phyloP scores from a whole-genome alignment of 2,329 filamentous ascomycete genomes.

The Meredithiella fracta region DNA sequence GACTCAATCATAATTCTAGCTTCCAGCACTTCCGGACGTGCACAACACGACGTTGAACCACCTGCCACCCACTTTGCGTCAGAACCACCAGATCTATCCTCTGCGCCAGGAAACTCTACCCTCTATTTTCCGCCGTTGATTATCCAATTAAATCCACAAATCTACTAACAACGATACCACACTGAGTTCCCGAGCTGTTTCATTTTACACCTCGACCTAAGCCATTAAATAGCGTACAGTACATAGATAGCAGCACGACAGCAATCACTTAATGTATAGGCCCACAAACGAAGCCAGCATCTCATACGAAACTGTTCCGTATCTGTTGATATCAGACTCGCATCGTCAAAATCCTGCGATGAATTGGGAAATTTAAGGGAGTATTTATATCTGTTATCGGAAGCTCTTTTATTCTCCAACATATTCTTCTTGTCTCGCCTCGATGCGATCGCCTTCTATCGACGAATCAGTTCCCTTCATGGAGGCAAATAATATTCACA shows the following conservation, averaged over 20 bases:
- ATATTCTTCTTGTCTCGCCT: background rate
- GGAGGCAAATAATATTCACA: slow-evolving; percentile 7
- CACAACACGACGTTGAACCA: background rate
- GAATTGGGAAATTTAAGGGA: background rate
- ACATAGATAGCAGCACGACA: too few species aligned
- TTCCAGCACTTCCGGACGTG: background rate
- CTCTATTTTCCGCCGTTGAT: too few species aligned
- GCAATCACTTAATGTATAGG: too few species aligned
- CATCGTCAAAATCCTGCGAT: background rate
- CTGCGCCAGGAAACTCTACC: too few species aligned
- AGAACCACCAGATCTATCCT: background rate
- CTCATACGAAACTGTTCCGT: background rate
- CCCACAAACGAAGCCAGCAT: background rate
- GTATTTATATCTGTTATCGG: background rate
- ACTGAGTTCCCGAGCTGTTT: too few species aligned
- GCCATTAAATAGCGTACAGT: too few species aligned
- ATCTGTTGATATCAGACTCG: background rate
- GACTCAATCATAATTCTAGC: background rate
- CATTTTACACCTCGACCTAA: too few species aligned
- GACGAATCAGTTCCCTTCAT: slow-evolving; percentile 13
- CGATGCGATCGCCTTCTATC: slow-evolving; percentile 6
- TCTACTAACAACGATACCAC: too few species aligned
- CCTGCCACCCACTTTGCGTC: background rate
- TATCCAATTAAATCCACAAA: too few species aligned
- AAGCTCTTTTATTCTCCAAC: background rate